These are phyloP conservation scores for Neurospora sp. DNA, from an alignment of 495 filamentous ascomycete species.

Conservation along the genomic window DNA sequence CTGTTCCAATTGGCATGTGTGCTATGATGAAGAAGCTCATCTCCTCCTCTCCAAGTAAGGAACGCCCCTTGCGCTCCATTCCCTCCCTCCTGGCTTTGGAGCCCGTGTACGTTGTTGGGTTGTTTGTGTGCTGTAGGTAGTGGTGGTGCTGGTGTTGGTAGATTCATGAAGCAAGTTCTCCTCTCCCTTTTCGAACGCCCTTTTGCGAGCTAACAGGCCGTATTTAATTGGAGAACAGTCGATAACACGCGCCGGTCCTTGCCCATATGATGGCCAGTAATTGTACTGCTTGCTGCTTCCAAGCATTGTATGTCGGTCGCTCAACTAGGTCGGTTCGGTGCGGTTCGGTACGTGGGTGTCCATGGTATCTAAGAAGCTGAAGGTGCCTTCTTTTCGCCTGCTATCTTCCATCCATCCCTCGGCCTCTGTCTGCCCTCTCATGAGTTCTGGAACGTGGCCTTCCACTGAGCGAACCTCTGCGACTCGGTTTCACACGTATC, in stretches of 20 bases:
- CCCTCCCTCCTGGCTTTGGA: background rate
- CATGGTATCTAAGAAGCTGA: background rate
- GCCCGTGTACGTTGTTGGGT: background rate
- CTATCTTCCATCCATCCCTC: background rate
- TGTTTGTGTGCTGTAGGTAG: background rate
- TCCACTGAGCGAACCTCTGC: slow-evolving; percentile 37
- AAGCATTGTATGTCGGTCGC: background rate
- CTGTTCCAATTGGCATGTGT: background rate
- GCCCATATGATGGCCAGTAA: background rate
- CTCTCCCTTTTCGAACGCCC: background rate
- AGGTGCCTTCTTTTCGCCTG: background rate
- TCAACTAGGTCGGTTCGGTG: background rate
- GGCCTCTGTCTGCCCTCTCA: background rate
- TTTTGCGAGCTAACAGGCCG: background rate
- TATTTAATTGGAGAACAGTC: background rate
- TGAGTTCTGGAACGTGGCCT: slow-evolving; percentile 25
- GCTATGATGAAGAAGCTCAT: background rate
- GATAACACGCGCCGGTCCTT: background rate
- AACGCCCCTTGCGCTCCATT: background rate
- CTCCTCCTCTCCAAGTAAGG: background rate
- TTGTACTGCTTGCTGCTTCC: background rate
- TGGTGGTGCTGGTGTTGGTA: background rate
- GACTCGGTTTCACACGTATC: slow-evolving; percentile 62
- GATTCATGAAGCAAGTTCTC: background rate
- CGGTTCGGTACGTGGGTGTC: background rate